Conservation (phyloP, 768 basidiomycete species). For the Goffeauzyma gilvescens region DNA sequence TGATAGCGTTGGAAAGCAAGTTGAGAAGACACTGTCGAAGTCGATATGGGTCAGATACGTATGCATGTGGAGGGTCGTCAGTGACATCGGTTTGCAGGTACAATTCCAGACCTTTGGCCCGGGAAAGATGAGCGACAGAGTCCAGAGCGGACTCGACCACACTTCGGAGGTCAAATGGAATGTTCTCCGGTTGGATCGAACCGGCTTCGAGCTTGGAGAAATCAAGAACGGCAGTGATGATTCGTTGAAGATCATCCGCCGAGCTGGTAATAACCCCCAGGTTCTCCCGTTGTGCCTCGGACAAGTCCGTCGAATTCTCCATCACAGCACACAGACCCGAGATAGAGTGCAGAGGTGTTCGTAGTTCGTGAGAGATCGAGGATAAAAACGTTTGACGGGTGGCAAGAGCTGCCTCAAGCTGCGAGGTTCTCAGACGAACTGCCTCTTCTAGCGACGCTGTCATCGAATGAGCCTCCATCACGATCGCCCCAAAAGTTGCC, state of each 20-base stretch:
- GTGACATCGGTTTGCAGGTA: conserved; percentile 15
- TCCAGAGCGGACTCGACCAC: conserved; percentile 19
- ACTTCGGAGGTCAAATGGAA: conserved; percentile 22
- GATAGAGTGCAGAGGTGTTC: conserved; percentile 16
- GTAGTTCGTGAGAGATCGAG: conserved; percentile 23
- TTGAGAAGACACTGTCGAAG: conserved; percentile 21
- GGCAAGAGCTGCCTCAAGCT: conserved; percentile 5
- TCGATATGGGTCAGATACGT: conserved; percentile 21
- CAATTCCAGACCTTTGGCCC: conserved; percentile 20
- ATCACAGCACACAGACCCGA: conserved; percentile 21
- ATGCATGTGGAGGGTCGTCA: conserved; percentile 16
- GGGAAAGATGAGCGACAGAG: conserved; percentile 17
- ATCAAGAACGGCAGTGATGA: conserved; percentile 25
- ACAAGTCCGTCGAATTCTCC: conserved; percentile 17
- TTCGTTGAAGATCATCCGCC: conserved; percentile 19
- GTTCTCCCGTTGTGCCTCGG: conserved; percentile 19
- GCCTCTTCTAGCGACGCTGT: conserved; percentile 1
- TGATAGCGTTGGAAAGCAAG: conserved; percentile 22
- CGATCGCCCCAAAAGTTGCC: conserved; percentile 9
- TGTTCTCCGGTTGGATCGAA: conserved; percentile 19
- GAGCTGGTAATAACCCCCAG: conserved; percentile 16
- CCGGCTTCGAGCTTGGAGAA: conserved; percentile 10
- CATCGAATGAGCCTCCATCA: conserved; percentile 3
- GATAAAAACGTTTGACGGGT: conserved; percentile 3
- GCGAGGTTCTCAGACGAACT: conserved; percentile 5